phyloP scores from a whole-genome alignment of 2,329 filamentous ascomycete species.

The Epichloe baconii region DNA sequence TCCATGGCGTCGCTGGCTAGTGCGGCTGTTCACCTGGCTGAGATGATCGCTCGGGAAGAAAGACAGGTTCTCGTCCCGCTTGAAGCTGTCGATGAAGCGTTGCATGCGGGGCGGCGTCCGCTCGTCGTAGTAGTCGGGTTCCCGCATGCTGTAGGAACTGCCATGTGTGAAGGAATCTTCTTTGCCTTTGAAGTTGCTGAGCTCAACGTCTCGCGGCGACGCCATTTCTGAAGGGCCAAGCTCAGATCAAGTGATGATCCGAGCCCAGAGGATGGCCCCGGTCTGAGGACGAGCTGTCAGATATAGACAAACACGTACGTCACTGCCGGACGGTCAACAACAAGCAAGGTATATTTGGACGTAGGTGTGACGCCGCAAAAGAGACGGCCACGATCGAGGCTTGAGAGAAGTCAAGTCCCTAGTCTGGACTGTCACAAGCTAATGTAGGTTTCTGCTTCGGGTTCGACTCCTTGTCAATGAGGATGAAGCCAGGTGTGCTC shows the following conservation, averaged over 20 bases:
- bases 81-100: conserved; percentile 48
- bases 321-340: too few species aligned
- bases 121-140: conserved; percentile 34
- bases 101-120: conserved; percentile 21
- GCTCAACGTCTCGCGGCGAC: conserved; percentile 32
- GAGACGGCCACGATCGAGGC: too few species aligned
- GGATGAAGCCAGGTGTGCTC: background rate
- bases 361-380: too few species aligned
- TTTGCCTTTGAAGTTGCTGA: conserved; percentile 45
- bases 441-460: too few species aligned
- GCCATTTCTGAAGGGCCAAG: conserved; percentile 15
- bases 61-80: conserved; percentile 40
- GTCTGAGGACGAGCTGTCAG: too few species aligned
- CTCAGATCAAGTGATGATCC: background rate
- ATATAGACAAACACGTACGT: too few species aligned
- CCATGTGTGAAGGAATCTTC: conserved; percentile 41
- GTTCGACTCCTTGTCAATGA: background rate
- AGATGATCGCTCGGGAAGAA: conserved; percentile 34
- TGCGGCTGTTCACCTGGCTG: conserved; percentile 18
- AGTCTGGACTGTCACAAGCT: too few species aligned
- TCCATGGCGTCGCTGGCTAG: conserved; percentile 13
- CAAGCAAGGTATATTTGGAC: too few species aligned
- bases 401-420: too few species aligned
- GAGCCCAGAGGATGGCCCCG: background rate
- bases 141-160: conserved; percentile 38